These are phyloP conservation scores for Thelonectria rubi DNA, from an alignment of 2,329 filamentous ascomycete species.

Conservation along the genomic window DNA sequence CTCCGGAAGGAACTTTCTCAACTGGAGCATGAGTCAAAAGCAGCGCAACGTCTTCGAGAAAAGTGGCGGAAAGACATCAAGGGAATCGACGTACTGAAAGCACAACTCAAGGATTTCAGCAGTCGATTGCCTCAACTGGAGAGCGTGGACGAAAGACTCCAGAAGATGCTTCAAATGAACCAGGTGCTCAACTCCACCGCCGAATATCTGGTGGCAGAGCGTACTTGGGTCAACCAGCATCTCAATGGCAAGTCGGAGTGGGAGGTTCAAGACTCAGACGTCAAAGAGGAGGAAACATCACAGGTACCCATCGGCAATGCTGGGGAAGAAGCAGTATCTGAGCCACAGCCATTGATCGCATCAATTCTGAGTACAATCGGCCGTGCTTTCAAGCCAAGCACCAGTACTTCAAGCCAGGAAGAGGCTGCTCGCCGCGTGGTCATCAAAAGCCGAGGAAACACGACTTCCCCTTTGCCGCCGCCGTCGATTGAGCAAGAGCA, in stretches of 20 bases:
- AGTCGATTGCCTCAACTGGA: constrained; percentile 39
- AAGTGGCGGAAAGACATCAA: constrained; percentile 44
- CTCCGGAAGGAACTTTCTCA: constrained; percentile 35
- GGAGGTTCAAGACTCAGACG: neutral
- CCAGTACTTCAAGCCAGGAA: constrained; percentile 15
- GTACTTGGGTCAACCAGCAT: constrained; percentile 43
- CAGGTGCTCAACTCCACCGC: constrained; percentile 43
- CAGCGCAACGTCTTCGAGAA: constrained; percentile 32
- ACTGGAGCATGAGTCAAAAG: constrained; percentile 36
- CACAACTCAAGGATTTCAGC: constrained; percentile 38
- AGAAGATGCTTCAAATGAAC: constrained; percentile 42
- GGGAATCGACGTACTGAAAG: constrained; percentile 38
- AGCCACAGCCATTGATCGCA: neutral
- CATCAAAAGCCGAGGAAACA: constrained; percentile 43
- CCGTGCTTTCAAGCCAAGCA: neutral
- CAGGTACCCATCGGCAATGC: neutral
- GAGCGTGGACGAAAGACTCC: constrained; percentile 36
- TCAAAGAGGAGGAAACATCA: neutral
- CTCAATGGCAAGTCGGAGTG: constrained; percentile 22
- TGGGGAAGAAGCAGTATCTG: neutral
- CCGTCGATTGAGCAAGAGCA: constrained; percentile 51
- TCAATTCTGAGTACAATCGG: neutral
- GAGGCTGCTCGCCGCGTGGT: constrained; percentile 41
- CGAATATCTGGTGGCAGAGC: constrained; percentile 42
- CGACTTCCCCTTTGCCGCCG: constrained; percentile 36